Base-by-base conservation (phyloP, 257 asterid species). In the Linaria vulgaris region DNA sequence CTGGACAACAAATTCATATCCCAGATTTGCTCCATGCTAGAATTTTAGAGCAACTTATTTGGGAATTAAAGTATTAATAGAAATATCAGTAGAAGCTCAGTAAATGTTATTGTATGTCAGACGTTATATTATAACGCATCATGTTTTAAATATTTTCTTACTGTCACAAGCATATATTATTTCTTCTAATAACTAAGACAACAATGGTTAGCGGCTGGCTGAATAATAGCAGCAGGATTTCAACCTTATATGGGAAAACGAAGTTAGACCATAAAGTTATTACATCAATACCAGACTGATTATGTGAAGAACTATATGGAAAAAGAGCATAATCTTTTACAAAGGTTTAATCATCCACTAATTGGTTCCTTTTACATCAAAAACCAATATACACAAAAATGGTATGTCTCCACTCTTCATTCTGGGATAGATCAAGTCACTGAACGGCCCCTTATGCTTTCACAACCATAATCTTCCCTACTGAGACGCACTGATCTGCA, bases 401-500 rank as follows among this genome's bases (percentile, higher is more conserved):
- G 67, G 31, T 49, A 57, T 24, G 55, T 31, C 60, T 64, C 69
- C 72, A 52, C 24, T 41, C 59, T 70, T 78, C 70, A 38, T 45
- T 64, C 69, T 24, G 63, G 66, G 52, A 66, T 55, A 43, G 23
- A 19, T 66, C 71, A 74, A 20, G 69, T 64, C 37, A 71, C 41
- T 30, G 79, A 54, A 54, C 52, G 44, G 19, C 59, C 76, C 39
- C 31, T 71, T 51, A 68, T 48, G 34, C 66, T 72, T 12, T 68
- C 77, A 43, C 31, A 27, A 49, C 68, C 78, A 23, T 78, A 72
- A 50, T 64, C 64, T 23, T 24, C 72, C 39, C 72, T 64, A 76
- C 69, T 71, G 72, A 27, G 76, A 17, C 38, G 70, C 57, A 44
- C 55, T 63, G 47, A 67, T 74, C 87, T 79, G 75, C 65, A 73